phyloP scores from a whole-genome alignment of 192 early-diverging fungal genomes.

The Coemansia sp. region DNA sequence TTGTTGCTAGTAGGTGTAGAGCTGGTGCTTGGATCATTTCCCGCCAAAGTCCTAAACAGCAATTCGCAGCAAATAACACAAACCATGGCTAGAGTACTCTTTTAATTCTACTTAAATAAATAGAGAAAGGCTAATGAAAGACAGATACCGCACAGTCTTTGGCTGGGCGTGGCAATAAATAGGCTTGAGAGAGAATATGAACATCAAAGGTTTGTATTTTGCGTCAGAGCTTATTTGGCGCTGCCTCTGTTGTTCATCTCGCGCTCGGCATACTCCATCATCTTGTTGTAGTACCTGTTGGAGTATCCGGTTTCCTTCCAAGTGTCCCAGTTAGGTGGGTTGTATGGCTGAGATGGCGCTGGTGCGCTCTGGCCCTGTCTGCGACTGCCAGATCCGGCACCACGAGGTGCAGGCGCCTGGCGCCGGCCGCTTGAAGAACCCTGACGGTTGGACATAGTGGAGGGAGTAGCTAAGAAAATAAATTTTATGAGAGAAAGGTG shows the following conservation, averaged over 20 bases:
- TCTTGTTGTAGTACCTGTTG: neutral
- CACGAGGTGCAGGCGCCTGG: neutral
- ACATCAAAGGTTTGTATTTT: neutral
- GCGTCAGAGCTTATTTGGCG: neutral
- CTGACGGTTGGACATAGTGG: neutral
- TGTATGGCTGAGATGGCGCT: neutral
- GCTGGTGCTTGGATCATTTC: neutral
- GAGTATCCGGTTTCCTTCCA: neutral
- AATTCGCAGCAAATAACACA: neutral
- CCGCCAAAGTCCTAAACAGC: neutral
- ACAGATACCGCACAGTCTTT: neutral
- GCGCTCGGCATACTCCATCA: conserved; percentile 5
- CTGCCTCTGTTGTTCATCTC: neutral
- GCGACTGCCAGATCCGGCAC: neutral
- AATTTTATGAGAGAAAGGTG: neutral
- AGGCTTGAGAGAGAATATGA: no score
- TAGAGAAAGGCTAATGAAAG: neutral
- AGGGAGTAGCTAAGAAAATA: neutral
- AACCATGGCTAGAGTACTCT: neutral
- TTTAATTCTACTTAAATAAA: neutral
- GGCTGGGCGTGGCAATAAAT: neutral
- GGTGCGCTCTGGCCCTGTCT: neutral
- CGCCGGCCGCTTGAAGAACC: neutral
- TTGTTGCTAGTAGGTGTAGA: neutral
- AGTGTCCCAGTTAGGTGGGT: neutral